Evolutionary conservation across 2,329 filamentous ascomycete species (phyloP).

Genomic region (Curvularia lunata): DNA sequence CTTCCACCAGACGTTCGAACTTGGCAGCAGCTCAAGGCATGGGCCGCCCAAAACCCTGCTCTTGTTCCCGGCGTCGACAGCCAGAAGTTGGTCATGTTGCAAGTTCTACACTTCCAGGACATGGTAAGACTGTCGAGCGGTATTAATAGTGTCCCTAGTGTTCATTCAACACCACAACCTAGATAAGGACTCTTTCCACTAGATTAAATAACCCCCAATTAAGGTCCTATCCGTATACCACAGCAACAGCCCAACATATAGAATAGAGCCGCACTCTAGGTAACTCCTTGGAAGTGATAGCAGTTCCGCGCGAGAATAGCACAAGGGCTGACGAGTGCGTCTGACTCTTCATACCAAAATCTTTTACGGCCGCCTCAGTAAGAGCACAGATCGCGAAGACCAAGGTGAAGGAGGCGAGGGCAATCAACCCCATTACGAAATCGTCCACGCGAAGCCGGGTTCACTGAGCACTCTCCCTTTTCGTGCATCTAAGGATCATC

Average conservation of each 20-base stretch:
- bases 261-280: conserved; percentile 33
- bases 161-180: conserved; percentile 30
- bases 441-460: too few species aligned
- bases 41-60: conserved; percentile 55
- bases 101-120: conserved; percentile 54
- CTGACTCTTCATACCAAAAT: too few species aligned
- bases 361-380: too few species aligned
- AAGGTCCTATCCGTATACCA: conserved; percentile 35
- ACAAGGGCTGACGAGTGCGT: too few species aligned
- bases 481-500: too few species aligned
- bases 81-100: conserved; percentile 44
- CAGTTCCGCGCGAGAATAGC: conserved; percentile 44
- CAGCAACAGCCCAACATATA: conserved; percentile 40
- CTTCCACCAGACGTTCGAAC: conserved; percentile 60
- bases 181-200: conserved; percentile 43
- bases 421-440: too few species aligned
- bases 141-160: conserved; percentile 26
- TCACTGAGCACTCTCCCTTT: too few species aligned
- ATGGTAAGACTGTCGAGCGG: conserved; percentile 37
- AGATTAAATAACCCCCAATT: conserved; percentile 49
- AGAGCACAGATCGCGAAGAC: too few species aligned
- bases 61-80: conserved; percentile 34
- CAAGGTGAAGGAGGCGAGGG: too few species aligned
- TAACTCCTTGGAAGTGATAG: conserved; percentile 52
- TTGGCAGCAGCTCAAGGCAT: conserved; percentile 65